Base-by-base conservation (phyloP, 2,329 filamentous ascomycete species). In the Colletotrichum phormii region DNA sequence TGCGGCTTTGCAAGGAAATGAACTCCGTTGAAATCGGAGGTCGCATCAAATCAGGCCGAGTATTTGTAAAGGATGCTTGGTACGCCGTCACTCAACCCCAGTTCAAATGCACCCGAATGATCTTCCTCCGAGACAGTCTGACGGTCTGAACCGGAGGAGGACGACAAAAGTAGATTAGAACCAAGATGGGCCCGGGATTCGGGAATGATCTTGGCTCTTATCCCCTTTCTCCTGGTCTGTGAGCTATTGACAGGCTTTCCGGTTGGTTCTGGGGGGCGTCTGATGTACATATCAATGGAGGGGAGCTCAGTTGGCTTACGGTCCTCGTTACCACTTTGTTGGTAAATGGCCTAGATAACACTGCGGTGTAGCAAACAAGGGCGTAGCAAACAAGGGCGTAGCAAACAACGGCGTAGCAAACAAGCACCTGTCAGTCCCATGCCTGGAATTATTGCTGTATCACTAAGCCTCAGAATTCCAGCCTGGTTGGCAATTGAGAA, bases 341-440 rank as follows among this genome's bases (percentile, higher is more conserved):
- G 73, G 73, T 74, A 74, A 74, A 66, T 73, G 62, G 67, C 62
- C 33, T 5, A 35, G 62, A 74, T 49, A 69, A 29, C 55, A 57
- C 62, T 26, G 55, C 58, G 63, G 53, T 46, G 53, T 55, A 67
- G 35, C 24, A 60, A 31, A 54, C 24, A 29, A 37, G 24, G 55
- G 46, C 53, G 35, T n/a, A 15, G 29, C 31, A 37, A 49, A 18
- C 42, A 49, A 49, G 8, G 63, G 53, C 53, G 53, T 55, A 67
- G 35, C 24, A 60, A 31, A 54, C 24, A 29, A 37, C 33, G 55
- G 46, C 53, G 35, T 26, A 15, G 29, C 31, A 37, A 49, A 18
- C 42, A 49, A 49, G 18, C 42, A 49, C 42, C 42, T 49, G 7
- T 49, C 15, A 49, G n/a, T 22, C 42, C 22, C 18, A 22, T 22